Base-by-base conservation (phyloP, 306 rosid genomes). In the Macrotyloma uniflorum region DNA sequence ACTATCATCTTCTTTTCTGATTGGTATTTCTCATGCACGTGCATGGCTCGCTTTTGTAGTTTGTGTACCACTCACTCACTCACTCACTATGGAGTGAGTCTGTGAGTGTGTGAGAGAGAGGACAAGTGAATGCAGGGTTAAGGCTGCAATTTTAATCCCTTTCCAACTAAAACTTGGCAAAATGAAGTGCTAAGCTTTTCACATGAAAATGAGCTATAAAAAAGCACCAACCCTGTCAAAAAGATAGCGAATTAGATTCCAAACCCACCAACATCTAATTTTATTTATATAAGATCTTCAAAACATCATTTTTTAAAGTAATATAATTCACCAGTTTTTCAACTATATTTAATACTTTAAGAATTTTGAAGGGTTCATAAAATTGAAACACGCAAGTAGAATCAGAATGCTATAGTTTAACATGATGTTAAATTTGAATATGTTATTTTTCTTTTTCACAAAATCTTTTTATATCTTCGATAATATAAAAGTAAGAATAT, bases 91-190 rank as follows among this genome's bases (percentile, higher is more conserved):
- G n/a, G n/a, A n/a, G n/a, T n/a, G n/a, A n/a, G n/a, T 59, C 32
- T 30, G 11, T 0, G 0, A 12, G 38, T 55, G 74, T 64, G 76
- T 28, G 53, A 7, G 78, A 68, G 51, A 23, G 72, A 42, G 73
- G 74, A 74, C 81, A 62, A 69, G 45, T 62, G 84, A 74, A 62
- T 23, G 72, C 83, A 55, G 79, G 58, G 77, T 40, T 70, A 87
- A 90, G 79, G 93, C 91, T 89, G 87, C 90, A 70, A 78, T 79
- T 79, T 47, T 55, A 84, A 78, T 67, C 38, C 78, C 88, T 87
- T 88, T 86, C 83, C 83, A 80, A 74, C 86, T 78, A 64, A 47
- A 81, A 79, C 78, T 72, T 87, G 74, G 80, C 83, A 59, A 73
- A 76, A 80, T 64, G 74, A 68, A 85, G 86, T 55, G 64, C 32